Percentiles rank a stretch among this genome's conserved stretches.
These are phyloP conservation scores for Penicillium thymicola DNA, from an alignment of 2,329 filamentous ascomycete species.

Conservation along the genomic window DNA sequence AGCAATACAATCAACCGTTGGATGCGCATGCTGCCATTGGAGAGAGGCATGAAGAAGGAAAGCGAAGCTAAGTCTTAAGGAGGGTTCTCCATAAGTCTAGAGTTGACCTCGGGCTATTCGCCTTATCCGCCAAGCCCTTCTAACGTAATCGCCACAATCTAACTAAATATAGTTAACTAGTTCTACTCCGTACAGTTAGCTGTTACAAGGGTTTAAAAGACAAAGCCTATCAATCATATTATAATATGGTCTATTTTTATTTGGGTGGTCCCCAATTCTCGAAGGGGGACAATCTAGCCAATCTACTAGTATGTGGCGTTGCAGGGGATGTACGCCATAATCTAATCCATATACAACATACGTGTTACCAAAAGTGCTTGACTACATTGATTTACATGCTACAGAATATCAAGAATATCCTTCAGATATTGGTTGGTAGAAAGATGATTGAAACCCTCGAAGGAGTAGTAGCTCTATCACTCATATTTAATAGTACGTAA, in stretches of 20 bases:
- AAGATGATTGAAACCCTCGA: background rate
- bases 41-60: slow-evolving; percentile 13
- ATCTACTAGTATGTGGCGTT: background rate
- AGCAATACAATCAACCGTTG: slow-evolving; percentile 36
- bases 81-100: slow-evolving; percentile 6
- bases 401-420: background rate
- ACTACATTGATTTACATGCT: background rate
- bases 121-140: slow-evolving; percentile 8
- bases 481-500: background rate
- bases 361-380: background rate
- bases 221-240: background rate
- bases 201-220: background rate
- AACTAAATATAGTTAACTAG: no score
- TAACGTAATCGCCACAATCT: slow-evolving; percentile 5
- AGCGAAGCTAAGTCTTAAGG: slow-evolving; percentile 3
- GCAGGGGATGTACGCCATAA: background rate
- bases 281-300: background rate
- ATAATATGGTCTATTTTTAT: background rate
- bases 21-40: slow-evolving; percentile 39
- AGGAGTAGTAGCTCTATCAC: no score
- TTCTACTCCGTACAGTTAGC: no score
- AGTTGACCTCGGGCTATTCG: slow-evolving; percentile 1
- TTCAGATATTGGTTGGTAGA: background rate
- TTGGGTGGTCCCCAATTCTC: background rate
- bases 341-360: background rate